Base-by-base conservation (phyloP, 306 rosid species). In the Abrus precatorius region DNA sequence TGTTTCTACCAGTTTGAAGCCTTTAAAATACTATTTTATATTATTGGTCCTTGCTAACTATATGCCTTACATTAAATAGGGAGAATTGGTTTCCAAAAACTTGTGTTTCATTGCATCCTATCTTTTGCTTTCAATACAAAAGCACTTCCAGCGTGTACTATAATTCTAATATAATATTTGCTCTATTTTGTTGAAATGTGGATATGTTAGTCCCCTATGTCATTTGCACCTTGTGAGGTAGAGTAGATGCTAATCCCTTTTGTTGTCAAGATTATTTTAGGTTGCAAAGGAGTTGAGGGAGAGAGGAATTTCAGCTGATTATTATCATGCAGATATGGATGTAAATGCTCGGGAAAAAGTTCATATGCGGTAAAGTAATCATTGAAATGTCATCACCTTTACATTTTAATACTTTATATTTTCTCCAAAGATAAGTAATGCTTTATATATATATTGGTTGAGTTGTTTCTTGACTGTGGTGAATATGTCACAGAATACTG, bases 281-380 rank as follows among this genome's bases (percentile, higher is more conserved):
- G 97, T 95, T 72, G 97, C 97, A 49, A 91, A 89, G 88, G 97
- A 95, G 88, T 83, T 95, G 70, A 85, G 90, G 30, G 95, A 83
- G 81, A 92, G 94, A 84, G 94, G 97, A 78, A 89, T 95, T 83
- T 81, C 90, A 36, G 97, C 98, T 44, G 90, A 91, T 79, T 80
- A 88, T 84, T 95, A 95, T 88, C 98, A 95, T 74, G 98, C 98
- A 43, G 97, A 95, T 72, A 91, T 95, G 97, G 98, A 95, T 71
- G 90, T 84, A 60, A 83, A 87, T 83, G 89, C 86, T 55, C 94
- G 97, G 66, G 93, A 90, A 82, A 89, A 90, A 77, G 94, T 91
- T 75, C 99, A 95, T 80, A 85, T 87, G 89, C 87, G 97, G 99
- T 95, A 92, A 90, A 75, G 74, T 82, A 57, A 45, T 68, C 74